Evolutionary conservation across 768 basidiomycete species (phyloP).

Genomic region (Punctularia strigosozonata): DNA sequence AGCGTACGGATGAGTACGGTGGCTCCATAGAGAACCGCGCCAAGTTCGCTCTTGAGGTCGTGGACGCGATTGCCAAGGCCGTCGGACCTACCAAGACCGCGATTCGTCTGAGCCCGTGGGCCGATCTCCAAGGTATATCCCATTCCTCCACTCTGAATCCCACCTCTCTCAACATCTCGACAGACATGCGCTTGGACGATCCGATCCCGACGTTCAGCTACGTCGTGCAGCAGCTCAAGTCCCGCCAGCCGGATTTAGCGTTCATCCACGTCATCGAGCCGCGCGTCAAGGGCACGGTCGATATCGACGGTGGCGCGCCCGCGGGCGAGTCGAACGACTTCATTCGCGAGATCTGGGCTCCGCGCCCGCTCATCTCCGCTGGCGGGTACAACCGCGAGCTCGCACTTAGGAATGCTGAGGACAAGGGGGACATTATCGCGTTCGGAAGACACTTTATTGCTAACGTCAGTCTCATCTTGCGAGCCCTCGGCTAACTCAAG

Average conservation of each 20-base stretch:
- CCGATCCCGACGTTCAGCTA: not conserved
- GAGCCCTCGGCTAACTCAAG: not conserved
- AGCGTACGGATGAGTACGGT: slow-evolving; percentile 55
- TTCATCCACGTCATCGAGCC: not conserved
- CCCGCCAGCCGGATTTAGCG: not conserved
- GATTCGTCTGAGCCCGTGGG: slow-evolving; percentile 2
- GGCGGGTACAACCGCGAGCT: slow-evolving; percentile 7
- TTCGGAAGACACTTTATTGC: slow-evolving; percentile 13
- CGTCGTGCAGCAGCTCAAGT: not conserved
- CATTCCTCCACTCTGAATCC: not conserved
- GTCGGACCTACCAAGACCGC: slow-evolving; percentile 25
- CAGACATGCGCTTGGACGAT: not conserved
- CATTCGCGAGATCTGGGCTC: slow-evolving; percentile 8
- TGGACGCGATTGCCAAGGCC: slow-evolving; percentile 35
- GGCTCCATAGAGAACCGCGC: slow-evolving; percentile 51
- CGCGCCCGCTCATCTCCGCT: slow-evolving; percentile 8
- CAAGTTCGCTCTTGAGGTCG: slow-evolving; percentile 43
- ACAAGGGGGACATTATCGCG: slow-evolving; percentile 9
- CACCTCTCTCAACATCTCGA: not conserved
- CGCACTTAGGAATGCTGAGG: slow-evolving; percentile 8
- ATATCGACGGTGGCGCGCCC: not conserved
- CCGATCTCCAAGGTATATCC: not conserved
- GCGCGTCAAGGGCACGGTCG: not conserved
- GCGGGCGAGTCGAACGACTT: slow-evolving; percentile 7
- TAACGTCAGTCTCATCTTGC: slow-evolving; percentile 9